phyloP scores from a whole-genome alignment of 805 yeast species.

The Wickerhamiella dianesei region DNA sequence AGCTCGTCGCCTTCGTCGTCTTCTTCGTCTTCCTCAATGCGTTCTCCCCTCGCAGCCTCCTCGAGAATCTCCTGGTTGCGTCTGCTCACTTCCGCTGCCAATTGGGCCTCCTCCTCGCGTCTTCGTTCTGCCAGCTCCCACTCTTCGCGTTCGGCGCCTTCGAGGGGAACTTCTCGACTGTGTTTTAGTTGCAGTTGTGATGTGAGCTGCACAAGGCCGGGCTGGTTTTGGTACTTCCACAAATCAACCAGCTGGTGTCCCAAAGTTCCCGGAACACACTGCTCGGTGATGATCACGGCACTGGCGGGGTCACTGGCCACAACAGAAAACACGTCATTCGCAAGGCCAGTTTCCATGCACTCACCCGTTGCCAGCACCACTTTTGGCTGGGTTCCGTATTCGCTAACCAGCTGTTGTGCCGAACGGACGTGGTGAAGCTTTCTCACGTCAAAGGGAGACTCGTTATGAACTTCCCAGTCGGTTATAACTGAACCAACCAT shows the following conservation, averaged over 20 bases:
- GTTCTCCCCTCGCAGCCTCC: constrained; percentile 23
- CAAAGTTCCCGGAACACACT: constrained; percentile 35
- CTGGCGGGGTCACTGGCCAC: constrained; percentile 53
- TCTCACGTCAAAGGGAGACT: constrained; percentile 66
- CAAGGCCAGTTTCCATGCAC: constrained; percentile 48
- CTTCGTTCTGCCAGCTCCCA: constrained; percentile 14
- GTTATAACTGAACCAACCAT: constrained; percentile 77
- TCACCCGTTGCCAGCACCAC: constrained; percentile 67
- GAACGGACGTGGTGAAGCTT: constrained; percentile 45
- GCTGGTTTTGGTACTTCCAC: constrained; percentile 12
- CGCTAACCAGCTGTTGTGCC: constrained; percentile 32
- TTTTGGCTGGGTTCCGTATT: constrained; percentile 36
- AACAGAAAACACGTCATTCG: constrained; percentile 27
- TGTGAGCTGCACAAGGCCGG: constrained; percentile 5
- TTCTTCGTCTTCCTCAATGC: constrained; percentile 17
- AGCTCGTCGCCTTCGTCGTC: constrained; percentile 26
- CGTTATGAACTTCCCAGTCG: constrained; percentile 64
- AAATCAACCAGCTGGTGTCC: constrained; percentile 35
- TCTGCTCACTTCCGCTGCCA: constrained; percentile 24
- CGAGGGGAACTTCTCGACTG: constrained; percentile 19
- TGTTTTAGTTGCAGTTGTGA: constrained; percentile 2
- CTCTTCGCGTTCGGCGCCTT: constrained; percentile 23
- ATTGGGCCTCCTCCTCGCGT: constrained; percentile 11
- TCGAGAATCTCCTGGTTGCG: constrained; percentile 29
- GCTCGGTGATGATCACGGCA: constrained; percentile 64